Evolutionary conservation across 495 filamentous ascomycete genomes (phyloP).

Genomic region (Evansstolkia leycettana): DNA sequence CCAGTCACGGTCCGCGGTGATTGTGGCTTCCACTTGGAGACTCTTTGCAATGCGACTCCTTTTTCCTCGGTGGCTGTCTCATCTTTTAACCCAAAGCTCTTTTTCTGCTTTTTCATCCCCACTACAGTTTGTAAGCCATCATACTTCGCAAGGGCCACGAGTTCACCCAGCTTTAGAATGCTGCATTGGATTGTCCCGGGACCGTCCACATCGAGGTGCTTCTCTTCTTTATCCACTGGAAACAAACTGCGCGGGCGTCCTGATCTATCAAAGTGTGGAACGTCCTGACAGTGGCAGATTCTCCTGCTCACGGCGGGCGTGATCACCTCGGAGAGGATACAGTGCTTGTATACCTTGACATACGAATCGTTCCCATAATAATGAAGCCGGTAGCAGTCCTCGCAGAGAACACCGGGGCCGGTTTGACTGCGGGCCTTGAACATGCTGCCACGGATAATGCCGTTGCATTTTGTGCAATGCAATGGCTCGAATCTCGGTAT

Average conservation of each 20-base stretch:
- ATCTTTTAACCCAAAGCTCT: constrained; percentile 2
- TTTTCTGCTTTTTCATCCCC: constrained; percentile 3
- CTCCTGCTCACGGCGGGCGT: constrained; percentile 5
- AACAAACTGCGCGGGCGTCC: too few relatives aligned
- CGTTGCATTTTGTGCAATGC: too few relatives aligned
- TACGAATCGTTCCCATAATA: constrained; percentile 4
- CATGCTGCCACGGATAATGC: too few relatives aligned
- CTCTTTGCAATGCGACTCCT: too few relatives aligned
- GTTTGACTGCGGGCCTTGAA: not conserved
- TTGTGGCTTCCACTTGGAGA: too few relatives aligned
- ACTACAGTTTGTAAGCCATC: constrained; percentile 4
- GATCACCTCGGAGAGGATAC: constrained; percentile 10
- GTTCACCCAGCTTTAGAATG: constrained; percentile 9
- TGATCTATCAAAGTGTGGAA: constrained; percentile 6
- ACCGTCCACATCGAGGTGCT: constrained; percentile 1
- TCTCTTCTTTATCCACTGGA: too few relatives aligned
- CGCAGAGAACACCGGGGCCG: constrained; percentile 2
- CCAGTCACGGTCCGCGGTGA: too few relatives aligned
- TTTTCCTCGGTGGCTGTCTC: constrained; percentile 1
- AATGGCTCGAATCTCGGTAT: too few relatives aligned
- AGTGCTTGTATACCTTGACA: constrained; percentile 22
- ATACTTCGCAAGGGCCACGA: constrained; percentile 15
- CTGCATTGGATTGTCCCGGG: constrained; percentile 4
- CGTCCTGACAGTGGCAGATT: constrained; percentile 14
- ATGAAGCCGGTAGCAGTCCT: constrained; percentile 9